Percentiles rank a stretch among this genome's conserved stretches.
Evolutionary conservation across 139 green algal species (phyloP).

Genomic region (Deuterostichococcus epilithicus): DNA sequence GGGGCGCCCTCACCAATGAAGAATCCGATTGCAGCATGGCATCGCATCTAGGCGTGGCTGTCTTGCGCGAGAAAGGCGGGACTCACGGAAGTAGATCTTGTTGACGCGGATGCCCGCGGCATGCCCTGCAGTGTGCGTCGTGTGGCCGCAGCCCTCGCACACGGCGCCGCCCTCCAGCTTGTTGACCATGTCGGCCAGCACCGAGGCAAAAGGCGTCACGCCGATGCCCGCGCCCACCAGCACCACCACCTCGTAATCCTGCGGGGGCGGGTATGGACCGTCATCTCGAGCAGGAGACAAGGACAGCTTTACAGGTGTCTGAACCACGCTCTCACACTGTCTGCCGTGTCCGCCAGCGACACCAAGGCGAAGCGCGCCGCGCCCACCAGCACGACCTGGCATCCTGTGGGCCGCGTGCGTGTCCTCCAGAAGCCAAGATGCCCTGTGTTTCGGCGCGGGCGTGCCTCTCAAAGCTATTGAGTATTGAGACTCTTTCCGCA

Average conservation of each 20-base stretch:
- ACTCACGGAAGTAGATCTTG: not conserved
- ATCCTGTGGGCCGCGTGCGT: too few relatives aligned
- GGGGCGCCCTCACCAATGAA: too few relatives aligned
- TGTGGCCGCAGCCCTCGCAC: slow-evolving; percentile 8
- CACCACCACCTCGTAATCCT: slow-evolving; percentile 27
- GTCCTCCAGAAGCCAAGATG: too few relatives aligned
- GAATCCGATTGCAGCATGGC: too few relatives aligned
- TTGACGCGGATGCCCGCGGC: not conserved
- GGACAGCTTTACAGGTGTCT: not conserved
- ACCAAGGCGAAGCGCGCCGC: too few relatives aligned
- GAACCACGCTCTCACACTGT: not conserved
- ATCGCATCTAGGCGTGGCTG: too few relatives aligned
- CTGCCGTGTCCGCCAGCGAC: too few relatives aligned
- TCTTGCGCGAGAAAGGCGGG: too few relatives aligned
- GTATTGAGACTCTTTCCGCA: too few relatives aligned
- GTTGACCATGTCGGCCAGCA: slow-evolving; percentile 24
- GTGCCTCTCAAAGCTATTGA: too few relatives aligned
- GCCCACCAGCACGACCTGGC: too few relatives aligned
- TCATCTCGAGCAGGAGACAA: slow-evolving; percentile 19
- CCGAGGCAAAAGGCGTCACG: slow-evolving; percentile 29
- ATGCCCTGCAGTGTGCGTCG: not conserved
- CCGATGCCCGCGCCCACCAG: slow-evolving; percentile 35
- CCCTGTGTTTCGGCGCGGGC: not conserved
- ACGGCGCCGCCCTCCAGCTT: not conserved
- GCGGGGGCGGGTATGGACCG: slow-evolving; percentile 18